These are phyloP conservation scores for Arxiozyma bovina DNA, from an alignment of 1,139 yeast genomes.

Conservation along the genomic window DNA sequence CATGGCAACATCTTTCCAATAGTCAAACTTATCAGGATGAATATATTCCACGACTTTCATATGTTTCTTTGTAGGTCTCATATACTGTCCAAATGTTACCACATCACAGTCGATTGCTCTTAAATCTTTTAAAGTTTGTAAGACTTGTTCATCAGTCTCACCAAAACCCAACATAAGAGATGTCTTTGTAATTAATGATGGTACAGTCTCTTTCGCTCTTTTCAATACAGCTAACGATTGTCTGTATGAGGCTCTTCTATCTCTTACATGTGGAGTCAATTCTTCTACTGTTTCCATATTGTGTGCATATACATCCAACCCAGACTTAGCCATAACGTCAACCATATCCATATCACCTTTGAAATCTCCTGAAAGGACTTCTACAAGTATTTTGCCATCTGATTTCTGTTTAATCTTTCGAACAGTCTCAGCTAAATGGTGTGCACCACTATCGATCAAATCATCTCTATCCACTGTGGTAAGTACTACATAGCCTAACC, in stretches of 20 bases:
- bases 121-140: slow-evolving; percentile 65
- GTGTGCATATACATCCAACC: slow-evolving; percentile 95
- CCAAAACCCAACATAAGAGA: slow-evolving; percentile 96
- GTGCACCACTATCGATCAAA: slow-evolving; percentile 84
- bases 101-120: slow-evolving; percentile 79
- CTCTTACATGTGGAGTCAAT: slow-evolving; percentile 90
- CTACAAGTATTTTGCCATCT: slow-evolving; percentile 75
- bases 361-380: slow-evolving; percentile 91
- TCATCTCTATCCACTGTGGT: slow-evolving; percentile 99
- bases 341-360: slow-evolving; percentile 82
- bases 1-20: slow-evolving; percentile 78
- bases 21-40: slow-evolving; percentile 88
- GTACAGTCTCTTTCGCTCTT: slow-evolving; percentile 70
- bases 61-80: slow-evolving; percentile 98
- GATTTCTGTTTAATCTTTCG: slow-evolving; percentile 75
- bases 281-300: slow-evolving; percentile 94
- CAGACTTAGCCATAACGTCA: slow-evolving; percentile 69
- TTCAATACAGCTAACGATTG: slow-evolving; percentile 73
- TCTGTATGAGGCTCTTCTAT: slow-evolving; percentile 89
- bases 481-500: slow-evolving; percentile 91
- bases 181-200: slow-evolving; percentile 79
- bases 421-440: slow-evolving; percentile 86
- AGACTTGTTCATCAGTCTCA: slow-evolving; percentile 83
- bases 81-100: slow-evolving; percentile 96
- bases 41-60: slow-evolving; percentile 96